Conservation (phyloP, 1,139 yeast genomes). For the Ogataea hybrid region DNA sequence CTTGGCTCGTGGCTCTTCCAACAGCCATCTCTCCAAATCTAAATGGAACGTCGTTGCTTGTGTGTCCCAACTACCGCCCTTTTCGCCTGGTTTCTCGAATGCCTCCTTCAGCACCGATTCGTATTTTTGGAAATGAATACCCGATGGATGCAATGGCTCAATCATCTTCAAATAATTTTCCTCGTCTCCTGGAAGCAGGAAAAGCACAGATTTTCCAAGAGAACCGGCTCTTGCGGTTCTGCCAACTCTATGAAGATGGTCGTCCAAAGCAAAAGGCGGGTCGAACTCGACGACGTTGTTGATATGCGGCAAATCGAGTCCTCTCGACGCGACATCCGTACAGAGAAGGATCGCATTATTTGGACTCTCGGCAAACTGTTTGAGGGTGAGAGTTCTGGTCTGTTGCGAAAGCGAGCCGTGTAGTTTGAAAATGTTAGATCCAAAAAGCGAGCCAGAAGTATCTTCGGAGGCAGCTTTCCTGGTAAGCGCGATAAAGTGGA, state of each 20-base stretch:
- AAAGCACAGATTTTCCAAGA: conserved; percentile 69
- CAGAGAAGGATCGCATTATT: conserved; percentile 63
- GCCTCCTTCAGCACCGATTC: conserved; percentile 57
- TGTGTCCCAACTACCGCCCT: conserved; percentile 71
- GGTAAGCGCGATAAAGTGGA: conserved; percentile 77
- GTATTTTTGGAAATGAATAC: conserved; percentile 46
- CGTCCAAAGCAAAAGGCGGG: conserved; percentile 83
- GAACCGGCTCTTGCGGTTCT: conserved; percentile 98
- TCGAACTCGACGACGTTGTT: conserved; percentile 96
- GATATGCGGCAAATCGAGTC: conserved; percentile 92
- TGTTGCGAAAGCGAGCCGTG: conserved; percentile 92
- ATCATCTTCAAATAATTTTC: conserved; percentile 73
- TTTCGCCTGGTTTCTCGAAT: conserved; percentile 44
- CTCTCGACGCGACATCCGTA: conserved; percentile 95
- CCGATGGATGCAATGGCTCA: conserved; percentile 57
- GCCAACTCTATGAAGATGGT: conserved; percentile 93
- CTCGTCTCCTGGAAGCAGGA: conserved; percentile 83
- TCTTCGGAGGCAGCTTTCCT: conserved; percentile 36
- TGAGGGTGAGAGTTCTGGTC: conserved; percentile 72
- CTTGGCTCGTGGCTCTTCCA: conserved; percentile 62
- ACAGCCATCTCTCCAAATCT: conserved; percentile 81
- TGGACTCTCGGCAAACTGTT: conserved; percentile 49
- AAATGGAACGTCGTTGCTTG: conserved; percentile 97
- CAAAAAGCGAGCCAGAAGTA: conserved; percentile 37
- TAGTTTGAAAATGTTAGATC: conserved; percentile 58